phyloP scores from a whole-genome alignment of 2,329 filamentous ascomycete genomes.

The Penicillium sp. region DNA sequence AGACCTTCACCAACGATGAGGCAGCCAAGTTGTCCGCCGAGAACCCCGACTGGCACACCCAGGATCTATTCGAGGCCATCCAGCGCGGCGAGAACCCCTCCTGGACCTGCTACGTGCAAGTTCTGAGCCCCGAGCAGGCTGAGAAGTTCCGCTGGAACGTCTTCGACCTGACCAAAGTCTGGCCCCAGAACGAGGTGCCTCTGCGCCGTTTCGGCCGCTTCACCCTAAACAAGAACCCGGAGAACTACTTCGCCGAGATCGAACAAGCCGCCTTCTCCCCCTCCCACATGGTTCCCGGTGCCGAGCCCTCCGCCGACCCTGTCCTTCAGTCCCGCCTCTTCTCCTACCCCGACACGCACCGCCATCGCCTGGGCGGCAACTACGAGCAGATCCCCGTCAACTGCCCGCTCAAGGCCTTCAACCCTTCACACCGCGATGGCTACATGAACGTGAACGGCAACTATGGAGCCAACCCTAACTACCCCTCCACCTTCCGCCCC shows the following conservation, averaged over 20 bases:
- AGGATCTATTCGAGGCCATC: conserved; percentile 65
- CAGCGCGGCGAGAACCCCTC: conserved; percentile 58
- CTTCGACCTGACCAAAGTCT: conserved; percentile 69
- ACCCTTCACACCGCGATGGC: conserved; percentile 71
- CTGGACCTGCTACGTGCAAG: conserved; percentile 65
- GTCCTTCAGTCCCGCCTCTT: conserved; percentile 68
- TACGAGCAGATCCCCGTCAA: conserved; percentile 65
- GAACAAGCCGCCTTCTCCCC: conserved; percentile 70
- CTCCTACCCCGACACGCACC: conserved; percentile 67
- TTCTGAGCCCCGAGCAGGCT: conserved; percentile 61
- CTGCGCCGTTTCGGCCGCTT: conserved; percentile 60
- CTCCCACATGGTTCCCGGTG: conserved; percentile 64
- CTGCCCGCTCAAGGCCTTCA: conserved; percentile 52
- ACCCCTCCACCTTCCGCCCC: conserved; percentile 45
- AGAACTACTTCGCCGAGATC: conserved; percentile 70
- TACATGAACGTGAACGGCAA: conserved; percentile 66
- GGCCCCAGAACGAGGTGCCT: conserved; percentile 63
- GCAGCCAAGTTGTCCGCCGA: conserved; percentile 53
- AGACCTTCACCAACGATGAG: conserved; percentile 59
- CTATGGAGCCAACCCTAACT: conserved; percentile 59
- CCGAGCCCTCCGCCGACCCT: conserved; percentile 68
- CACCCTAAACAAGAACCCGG: conserved; percentile 62
- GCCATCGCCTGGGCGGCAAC: conserved; percentile 62
- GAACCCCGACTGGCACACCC: conserved; percentile 62
- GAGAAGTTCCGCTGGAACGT: conserved; percentile 62